Evolutionary conservation across 768 basidiomycete species (phyloP), one percentile per base, ranked within the genome.

Genomic region (Infundibulicybe gibba): DNA sequence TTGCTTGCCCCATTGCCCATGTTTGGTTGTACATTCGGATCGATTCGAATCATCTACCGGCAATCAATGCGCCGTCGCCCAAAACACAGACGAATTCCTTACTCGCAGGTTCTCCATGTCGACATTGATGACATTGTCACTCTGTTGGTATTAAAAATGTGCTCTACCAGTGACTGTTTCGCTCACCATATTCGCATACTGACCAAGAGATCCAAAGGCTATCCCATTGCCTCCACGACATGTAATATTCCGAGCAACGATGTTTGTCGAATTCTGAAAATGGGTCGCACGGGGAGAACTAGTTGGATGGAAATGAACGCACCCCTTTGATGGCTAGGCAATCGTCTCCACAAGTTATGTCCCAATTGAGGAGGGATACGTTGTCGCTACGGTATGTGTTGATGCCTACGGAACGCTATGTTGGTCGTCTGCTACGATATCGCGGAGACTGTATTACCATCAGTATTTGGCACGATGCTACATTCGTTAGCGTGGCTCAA

Each of bases 321-420:
- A 80, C 79, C 6, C 79, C 80, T 64, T 83, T 81, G 64, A 82
- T 77, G 6, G 78, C 80, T n/a, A 82, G 60, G 48, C 80, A 83
- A 52, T 82, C 80, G 54, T 82, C 81, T 14, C 80, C 79, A 45
- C 72, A 77, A n/a, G 79, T 81, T 14, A 82, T 67, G 60, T 82
- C 79, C 75, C 74, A 82, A 55, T 82, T 78, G 32, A 73, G 50
- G 48, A 83, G 54, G 2, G 70, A 60, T 31, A 83, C 59, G 4
- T 63, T 55, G 49, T 77, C 68, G 48, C 76, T 77, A 25, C 78
- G 68, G 51, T 75, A 83, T 0, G 77, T 81, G 56, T 80, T 68
- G 44, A 80, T 79, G 1, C 79, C 77, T 78, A 20, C 15, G 6
- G 31, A 35, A 44, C 6, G 16, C 5, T 32, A 13, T 41, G 19